phyloP scores from a whole-genome alignment of 495 filamentous ascomycete species.

The Lasiosphaeriaceae sp. region DNA sequence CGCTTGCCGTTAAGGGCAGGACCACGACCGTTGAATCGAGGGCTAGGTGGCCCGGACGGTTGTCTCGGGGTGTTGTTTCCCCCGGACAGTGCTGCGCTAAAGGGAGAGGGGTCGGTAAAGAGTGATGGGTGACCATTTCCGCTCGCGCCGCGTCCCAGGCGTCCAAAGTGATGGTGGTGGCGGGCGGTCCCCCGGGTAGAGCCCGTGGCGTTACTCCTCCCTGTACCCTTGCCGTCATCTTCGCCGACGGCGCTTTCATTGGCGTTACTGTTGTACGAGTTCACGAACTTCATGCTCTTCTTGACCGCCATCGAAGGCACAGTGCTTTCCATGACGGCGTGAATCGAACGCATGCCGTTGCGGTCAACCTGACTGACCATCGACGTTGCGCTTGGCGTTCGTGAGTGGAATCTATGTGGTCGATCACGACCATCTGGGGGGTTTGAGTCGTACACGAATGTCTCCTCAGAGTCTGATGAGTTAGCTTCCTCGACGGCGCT shows the following conservation, averaged over 20 bases:
- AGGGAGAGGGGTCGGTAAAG: slow-evolving; percentile 75
- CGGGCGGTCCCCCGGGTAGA: slow-evolving; percentile 62
- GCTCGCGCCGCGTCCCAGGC: slow-evolving; percentile 57
- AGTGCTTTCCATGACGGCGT: slow-evolving; percentile 57
- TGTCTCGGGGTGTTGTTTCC: slow-evolving; percentile 46
- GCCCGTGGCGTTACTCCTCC: slow-evolving; percentile 52
- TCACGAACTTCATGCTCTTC: slow-evolving; percentile 98
- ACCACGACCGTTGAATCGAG: slow-evolving; percentile 30
- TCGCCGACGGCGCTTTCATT: slow-evolving; percentile 56
- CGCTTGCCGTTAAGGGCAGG: slow-evolving; percentile 23
- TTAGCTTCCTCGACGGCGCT: slow-evolving; percentile 89
- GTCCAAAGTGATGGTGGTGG: slow-evolving; percentile 70
- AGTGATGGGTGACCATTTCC: slow-evolving; percentile 66
- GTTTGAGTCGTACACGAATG: slow-evolving; percentile 98
- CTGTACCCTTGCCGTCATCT: slow-evolving; percentile 56
- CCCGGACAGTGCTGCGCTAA: slow-evolving; percentile 35
- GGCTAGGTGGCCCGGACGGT: slow-evolving; percentile 60
- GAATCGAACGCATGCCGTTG: slow-evolving; percentile 55
- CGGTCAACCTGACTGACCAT: slow-evolving; percentile 79
- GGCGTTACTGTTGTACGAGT: slow-evolving; percentile 62
- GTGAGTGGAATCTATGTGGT: slow-evolving; percentile 82
- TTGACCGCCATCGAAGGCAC: slow-evolving; percentile 71
- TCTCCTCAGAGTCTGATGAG: slow-evolving; percentile 92
- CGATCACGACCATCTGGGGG: slow-evolving; percentile 78
- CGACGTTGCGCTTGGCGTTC: slow-evolving; percentile 92